Percentiles rank a stretch among this genome's conserved stretches.
Evolutionary conservation across 257 asterid species (phyloP).

Genomic region (Sherardia arvensis): DNA sequence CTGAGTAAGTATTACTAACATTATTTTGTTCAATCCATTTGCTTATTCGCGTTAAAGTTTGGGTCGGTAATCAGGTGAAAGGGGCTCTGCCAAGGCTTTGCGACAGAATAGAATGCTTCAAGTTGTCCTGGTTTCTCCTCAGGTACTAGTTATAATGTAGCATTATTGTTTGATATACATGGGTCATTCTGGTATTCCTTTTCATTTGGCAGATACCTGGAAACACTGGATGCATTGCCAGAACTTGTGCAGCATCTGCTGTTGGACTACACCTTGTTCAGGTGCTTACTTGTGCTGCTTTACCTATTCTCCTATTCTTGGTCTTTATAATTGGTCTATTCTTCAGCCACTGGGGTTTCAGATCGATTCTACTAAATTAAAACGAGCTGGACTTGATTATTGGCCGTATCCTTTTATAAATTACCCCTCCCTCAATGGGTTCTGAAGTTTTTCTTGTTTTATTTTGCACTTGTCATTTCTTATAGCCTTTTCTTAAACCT

Average conservation of each 20-base stretch:
- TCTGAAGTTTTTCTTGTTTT: background rate
- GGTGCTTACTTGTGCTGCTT: constrained; percentile 27
- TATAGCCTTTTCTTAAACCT: background rate
- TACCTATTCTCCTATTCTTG: constrained; percentile 8
- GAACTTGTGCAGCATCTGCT: constrained; percentile 94
- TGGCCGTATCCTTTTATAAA: constrained; percentile 88
- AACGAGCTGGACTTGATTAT: constrained; percentile 96
- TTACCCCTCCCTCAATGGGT: background rate
- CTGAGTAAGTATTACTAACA: constrained; percentile 25
- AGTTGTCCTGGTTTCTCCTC: constrained; percentile 91
- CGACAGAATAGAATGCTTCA: constrained; percentile 54
- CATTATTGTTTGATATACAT: no score
- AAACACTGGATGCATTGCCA: constrained; percentile 88
- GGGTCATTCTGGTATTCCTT: constrained; percentile 21
- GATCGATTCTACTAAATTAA: constrained; percentile 72
- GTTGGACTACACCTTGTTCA: constrained; percentile 85
- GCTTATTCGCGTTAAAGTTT: background rate
- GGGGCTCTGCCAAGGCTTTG: constrained; percentile 27
- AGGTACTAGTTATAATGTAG: no score
- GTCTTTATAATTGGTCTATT: constrained; percentile 11
- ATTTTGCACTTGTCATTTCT: background rate
- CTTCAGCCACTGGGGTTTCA: constrained; percentile 89
- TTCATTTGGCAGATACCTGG: constrained; percentile 74
- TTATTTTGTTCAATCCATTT: background rate
- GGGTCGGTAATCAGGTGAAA: constrained; percentile 32